phyloP scores from a whole-genome alignment of 768 basidiomycete species.

The Tulasnella sp. region DNA sequence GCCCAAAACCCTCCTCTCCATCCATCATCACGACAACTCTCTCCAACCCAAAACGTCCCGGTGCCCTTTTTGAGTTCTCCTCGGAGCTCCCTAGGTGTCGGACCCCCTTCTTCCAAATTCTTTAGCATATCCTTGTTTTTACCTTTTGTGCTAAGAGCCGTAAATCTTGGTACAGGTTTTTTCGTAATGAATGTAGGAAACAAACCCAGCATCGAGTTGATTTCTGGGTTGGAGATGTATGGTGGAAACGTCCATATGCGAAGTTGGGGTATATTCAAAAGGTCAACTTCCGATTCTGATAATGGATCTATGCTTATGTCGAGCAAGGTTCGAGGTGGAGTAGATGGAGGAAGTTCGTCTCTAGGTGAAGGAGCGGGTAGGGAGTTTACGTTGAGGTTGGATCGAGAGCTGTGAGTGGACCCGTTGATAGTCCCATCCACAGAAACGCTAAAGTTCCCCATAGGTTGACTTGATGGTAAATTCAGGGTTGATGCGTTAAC shows the following conservation, averaged over 20 bases:
- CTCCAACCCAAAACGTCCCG: conserved; percentile 13
- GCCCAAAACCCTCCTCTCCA: conserved; percentile 17
- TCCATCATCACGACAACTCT: conserved; percentile 9
- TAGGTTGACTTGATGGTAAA: too few species aligned
- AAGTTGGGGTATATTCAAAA: conserved; percentile 29
- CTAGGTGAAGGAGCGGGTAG: too few species aligned
- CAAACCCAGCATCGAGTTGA: conserved; percentile 46
- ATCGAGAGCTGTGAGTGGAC: too few species aligned
- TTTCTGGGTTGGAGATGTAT: conserved; percentile 60
- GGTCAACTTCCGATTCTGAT: conserved; percentile 9
- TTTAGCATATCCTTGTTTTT: background rate
- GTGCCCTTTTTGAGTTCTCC: conserved; percentile 12
- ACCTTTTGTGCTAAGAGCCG: conserved; percentile 20
- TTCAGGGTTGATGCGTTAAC: too few species aligned
- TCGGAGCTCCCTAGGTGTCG: background rate
- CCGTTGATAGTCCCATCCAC: too few species aligned
- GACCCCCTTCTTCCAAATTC: conserved; percentile 12
- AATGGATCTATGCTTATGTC: too few species aligned
- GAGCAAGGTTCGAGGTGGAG: too few species aligned
- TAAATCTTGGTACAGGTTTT: conserved; percentile 61
- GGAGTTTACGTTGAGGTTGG: too few species aligned
- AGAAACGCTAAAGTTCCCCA: too few species aligned
- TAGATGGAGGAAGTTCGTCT: too few species aligned
- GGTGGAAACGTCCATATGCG: conserved; percentile 70
- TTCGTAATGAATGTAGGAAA: conserved; percentile 70